Percentiles rank a stretch among this genome's conserved stretches.
Evolutionary conservation across 108 stramenopile genomes (phyloP).

Genomic region (Stephanodiscus minutulus): DNA sequence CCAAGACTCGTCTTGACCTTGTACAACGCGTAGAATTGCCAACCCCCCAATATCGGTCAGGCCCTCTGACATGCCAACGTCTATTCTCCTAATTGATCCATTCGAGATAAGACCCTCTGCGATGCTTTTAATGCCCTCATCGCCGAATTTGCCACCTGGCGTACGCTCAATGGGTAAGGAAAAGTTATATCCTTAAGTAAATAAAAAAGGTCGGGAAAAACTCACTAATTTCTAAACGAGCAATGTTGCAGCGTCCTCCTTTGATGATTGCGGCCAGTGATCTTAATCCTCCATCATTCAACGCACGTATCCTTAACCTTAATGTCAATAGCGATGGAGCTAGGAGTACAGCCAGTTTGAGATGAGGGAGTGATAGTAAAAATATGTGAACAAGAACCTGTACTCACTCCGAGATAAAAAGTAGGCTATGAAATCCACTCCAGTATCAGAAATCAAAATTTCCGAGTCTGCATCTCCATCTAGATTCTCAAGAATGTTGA

Average conservation of each 20-base stretch:
- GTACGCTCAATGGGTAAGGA: neutral
- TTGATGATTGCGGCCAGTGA: neutral
- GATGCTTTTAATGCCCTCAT: slow-evolving; percentile 32
- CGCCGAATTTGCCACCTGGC: slow-evolving; percentile 25
- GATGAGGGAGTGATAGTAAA: neutral
- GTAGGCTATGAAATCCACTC: slow-evolving; percentile 22
- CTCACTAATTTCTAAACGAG: neutral
- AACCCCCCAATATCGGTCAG: slow-evolving; percentile 25
- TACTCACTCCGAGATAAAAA: slow-evolving; percentile 28
- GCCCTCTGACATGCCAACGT: slow-evolving; percentile 21
- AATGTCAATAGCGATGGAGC: slow-evolving; percentile 12
- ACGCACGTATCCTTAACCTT: slow-evolving; percentile 5
- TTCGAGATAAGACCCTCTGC: slow-evolving; percentile 38
- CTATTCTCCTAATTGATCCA: slow-evolving; percentile 28
- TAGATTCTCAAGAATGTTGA: slow-evolving; percentile 35
- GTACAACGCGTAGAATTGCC: slow-evolving; percentile 18
- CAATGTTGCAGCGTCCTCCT: neutral
- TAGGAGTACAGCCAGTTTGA: neutral
- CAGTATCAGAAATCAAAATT: slow-evolving; percentile 17
- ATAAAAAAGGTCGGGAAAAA: neutral
- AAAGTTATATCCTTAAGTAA: neutral
- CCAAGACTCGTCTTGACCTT: slow-evolving; percentile 32
- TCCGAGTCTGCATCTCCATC: slow-evolving; percentile 12
- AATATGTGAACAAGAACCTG: neutral
- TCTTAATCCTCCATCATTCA: slow-evolving; percentile 15